phyloP scores from a whole-genome alignment of 164 flowering plant species.

The Kalanchoe fedtschenkoi region DNA sequence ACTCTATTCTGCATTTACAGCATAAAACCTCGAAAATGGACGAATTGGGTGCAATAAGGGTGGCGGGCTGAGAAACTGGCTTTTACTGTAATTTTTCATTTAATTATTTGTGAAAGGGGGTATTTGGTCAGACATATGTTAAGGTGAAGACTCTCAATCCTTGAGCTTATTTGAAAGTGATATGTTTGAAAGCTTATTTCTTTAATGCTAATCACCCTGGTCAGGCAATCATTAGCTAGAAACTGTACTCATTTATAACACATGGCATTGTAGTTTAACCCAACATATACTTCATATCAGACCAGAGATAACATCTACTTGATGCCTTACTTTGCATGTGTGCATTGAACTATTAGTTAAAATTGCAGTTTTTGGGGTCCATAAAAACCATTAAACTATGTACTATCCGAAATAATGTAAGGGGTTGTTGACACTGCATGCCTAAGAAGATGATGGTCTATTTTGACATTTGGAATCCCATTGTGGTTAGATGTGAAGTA shows the following conservation, averaged over 20 bases:
- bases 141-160: conserved; percentile 20
- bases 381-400: too few relatives aligned
- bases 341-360: background rate
- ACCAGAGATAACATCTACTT: background rate
- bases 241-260: background rate
- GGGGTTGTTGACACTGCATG: too few relatives aligned
- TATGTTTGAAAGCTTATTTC: background rate
- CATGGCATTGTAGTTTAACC: background rate
- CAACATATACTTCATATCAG: background rate
- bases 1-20: conserved; percentile 29
- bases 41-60: conserved; percentile 73
- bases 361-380: background rate
- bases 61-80: conserved; percentile 51
- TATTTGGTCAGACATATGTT: conserved; percentile 13
- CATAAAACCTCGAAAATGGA: conserved; percentile 82
- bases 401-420: too few relatives aligned
- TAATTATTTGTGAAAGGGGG: conserved; percentile 15
- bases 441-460: too few relatives aligned
- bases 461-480: too few relatives aligned
- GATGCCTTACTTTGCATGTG: background rate
- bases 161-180: background rate
- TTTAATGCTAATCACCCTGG: background rate
- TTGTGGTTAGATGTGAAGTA: too few relatives aligned
- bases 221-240: background rate
- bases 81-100: conserved; percentile 11